phyloP scores from a whole-genome alignment of 2,329 filamentous ascomycete species.

The Mollisia scopiformis region DNA sequence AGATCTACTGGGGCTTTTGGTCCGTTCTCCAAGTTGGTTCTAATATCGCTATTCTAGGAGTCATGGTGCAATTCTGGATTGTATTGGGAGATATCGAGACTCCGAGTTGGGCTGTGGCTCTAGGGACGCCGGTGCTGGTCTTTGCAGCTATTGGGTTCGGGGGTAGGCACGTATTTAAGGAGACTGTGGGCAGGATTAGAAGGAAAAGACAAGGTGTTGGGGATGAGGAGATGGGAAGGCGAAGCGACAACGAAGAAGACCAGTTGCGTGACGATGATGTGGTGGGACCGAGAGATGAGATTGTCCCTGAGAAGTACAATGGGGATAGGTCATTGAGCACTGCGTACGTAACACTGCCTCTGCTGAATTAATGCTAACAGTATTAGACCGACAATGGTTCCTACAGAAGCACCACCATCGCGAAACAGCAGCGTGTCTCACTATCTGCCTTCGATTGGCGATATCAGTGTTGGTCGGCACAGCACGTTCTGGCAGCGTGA shows the following conservation, averaged over 20 bases:
- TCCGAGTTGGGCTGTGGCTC: constrained; percentile 62
- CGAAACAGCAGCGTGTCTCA: not conserved
- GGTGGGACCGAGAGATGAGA: not conserved
- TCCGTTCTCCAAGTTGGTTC: constrained; percentile 62
- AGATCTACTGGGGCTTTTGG: constrained; percentile 63
- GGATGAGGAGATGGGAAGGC: constrained; percentile 2
- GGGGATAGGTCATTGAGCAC: constrained; percentile 11
- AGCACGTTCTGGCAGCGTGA: constrained; percentile 15
- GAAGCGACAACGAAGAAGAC: not conserved
- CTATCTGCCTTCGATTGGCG: not conserved
- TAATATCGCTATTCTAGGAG: constrained; percentile 59
- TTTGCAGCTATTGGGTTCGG: constrained; percentile 43
- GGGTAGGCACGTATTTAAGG: constrained; percentile 41
- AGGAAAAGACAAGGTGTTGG: not conserved
- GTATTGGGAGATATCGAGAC: constrained; percentile 51
- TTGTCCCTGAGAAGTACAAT: not conserved
- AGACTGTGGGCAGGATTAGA: constrained; percentile 7
- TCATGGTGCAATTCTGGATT: constrained; percentile 56
- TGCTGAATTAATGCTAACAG: not conserved
- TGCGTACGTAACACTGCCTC: constrained; percentile 6
- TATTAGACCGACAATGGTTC: constrained; percentile 13
- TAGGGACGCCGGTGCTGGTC: constrained; percentile 63
- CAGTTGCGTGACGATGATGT: not conserved
- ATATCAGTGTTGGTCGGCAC: not conserved
- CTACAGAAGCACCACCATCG: not conserved